A percentile compares a stretch with the other conserved stretches of the same genome.
Conservation (phyloP, 1,284 basidiomycete genomes). For the Mycena citricolor region DNA sequence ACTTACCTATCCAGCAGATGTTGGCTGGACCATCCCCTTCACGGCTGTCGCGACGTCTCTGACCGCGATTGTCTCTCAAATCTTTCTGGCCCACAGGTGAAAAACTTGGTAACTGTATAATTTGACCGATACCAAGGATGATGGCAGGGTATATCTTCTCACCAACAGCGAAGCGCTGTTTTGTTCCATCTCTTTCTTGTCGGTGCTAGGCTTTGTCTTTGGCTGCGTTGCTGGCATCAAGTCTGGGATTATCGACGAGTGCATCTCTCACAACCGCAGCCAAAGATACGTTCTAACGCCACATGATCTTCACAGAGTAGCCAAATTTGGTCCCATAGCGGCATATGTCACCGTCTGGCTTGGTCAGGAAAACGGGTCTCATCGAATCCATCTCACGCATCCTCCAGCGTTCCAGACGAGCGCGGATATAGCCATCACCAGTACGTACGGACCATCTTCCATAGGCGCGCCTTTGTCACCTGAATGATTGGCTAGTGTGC, state of each 20-base stretch:
- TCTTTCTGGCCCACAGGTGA: constrained; percentile 44
- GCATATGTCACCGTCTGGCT: constrained; percentile 19
- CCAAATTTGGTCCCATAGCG: constrained; percentile 10
- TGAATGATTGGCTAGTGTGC: constrained; percentile 12
- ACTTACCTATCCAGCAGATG: constrained; percentile 27
- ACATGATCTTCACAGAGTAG: not conserved
- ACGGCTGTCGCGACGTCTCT: constrained; percentile 43
- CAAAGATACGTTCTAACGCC: not conserved
- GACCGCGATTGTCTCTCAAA: constrained; percentile 43
- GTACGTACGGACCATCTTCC: constrained; percentile 2
- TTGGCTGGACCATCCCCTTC: constrained; percentile 45
- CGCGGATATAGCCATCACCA: constrained; percentile 16
- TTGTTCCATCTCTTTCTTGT: constrained; percentile 6
- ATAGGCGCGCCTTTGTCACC: not conserved
- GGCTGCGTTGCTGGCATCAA: constrained; percentile 20
- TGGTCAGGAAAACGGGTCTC: constrained; percentile 1
- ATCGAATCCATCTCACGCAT: not conserved
- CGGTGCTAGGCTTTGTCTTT: constrained; percentile 18
- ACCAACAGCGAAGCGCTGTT: constrained; percentile 14
- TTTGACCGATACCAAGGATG: not conserved
- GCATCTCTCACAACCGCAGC: not conserved
- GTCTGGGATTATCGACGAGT: constrained; percentile 18
- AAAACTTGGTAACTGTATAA: not conserved
- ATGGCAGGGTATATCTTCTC: constrained; percentile 15
- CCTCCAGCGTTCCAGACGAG: constrained; percentile 19